phyloP scores from a whole-genome alignment of 1,284 basidiomycete genomes.

The Trichosporon sp. region DNA sequence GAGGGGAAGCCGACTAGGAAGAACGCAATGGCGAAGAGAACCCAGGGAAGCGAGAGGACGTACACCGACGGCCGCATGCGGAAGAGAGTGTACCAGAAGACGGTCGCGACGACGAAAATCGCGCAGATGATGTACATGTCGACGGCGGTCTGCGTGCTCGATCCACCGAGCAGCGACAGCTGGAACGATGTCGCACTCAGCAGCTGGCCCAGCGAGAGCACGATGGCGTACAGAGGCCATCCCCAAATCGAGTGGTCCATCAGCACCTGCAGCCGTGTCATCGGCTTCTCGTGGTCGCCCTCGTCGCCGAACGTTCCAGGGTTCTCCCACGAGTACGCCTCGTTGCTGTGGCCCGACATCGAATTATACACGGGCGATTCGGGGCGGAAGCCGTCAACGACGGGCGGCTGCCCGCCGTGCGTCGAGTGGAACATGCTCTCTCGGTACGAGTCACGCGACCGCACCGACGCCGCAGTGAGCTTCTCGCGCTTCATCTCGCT shows the following conservation, averaged over 20 bases:
- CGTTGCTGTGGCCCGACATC: conserved; percentile 39
- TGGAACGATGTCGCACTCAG: conserved; percentile 74
- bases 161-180: conserved; percentile 77
- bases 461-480: conserved; percentile 40
- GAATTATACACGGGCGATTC: conserved; percentile 49
- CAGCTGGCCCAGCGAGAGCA: conserved; percentile 76
- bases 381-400: conserved; percentile 65
- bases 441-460: conserved; percentile 65
- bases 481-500: conserved; percentile 81
- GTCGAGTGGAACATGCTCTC: conserved; percentile 10
- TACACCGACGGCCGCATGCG: conserved; percentile 79
- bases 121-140: conserved; percentile 85
- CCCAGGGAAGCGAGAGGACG: conserved; percentile 76
- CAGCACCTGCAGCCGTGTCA: conserved; percentile 73
- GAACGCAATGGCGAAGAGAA: conserved; percentile 83
- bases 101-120: conserved; percentile 74
- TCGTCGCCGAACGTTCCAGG: conserved; percentile 48
- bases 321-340: conserved; percentile 17
- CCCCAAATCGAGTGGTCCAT: conserved; percentile 68
- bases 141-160: conserved; percentile 69
- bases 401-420: conserved; percentile 49
- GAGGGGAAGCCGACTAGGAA: conserved; percentile 83
- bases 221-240: conserved; percentile 85
- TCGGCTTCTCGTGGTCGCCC: conserved; percentile 54
- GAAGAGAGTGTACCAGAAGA: conserved; percentile 86